Base-by-base conservation (phyloP, 768 basidiomycete genomes). In the Austroboletus festivus region DNA sequence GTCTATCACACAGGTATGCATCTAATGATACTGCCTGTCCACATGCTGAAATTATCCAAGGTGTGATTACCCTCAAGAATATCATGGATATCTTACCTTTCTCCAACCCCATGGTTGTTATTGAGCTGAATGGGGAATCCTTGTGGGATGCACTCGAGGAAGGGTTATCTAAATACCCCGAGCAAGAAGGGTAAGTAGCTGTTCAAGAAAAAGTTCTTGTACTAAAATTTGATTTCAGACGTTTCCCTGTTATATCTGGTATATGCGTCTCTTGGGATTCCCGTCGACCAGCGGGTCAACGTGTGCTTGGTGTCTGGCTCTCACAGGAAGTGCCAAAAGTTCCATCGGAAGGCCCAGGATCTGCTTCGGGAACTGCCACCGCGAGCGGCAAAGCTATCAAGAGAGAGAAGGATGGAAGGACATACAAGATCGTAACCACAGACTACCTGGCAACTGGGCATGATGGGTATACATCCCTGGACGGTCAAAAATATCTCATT, bases 201-300 rank as follows among this genome's bases (percentile, higher is more conserved):
- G 10, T 50, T 22, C 23, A 16, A 35, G n/a, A n/a, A n/a, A n/a
- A n/a, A n/a, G n/a, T n/a, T 15, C 12, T 0, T 34, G 10, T 31
- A 19, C 43, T 47, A 12, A 22, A 61, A 12, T 3, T 2, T 28
- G 9, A 6, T 40, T 42, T 8, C 44, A 93, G 92, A 19, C 89
- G 93, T 10, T 96, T 96, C 68, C 92, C 93, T 0, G 76, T 92
- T 12, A 73, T 95, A 35, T 86, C 92, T 21, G 93, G 93, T 16
- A 76, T 94, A 34, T 81, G 81, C 10, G 85, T 94, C 11, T 77
- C 81, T n/a, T 94, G 92, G 93, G 92, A 96, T 63, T 93, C 90
- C 30, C 77, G 80, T 23, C 76, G 73, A 35, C 77, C 80, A 2
- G 78, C 89, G 0, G 84, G 85, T 13, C 72, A 83, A 44, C 83